Base-by-base conservation (phyloP, 164 flowering plant genomes). In the Houttuynia cordata region DNA sequence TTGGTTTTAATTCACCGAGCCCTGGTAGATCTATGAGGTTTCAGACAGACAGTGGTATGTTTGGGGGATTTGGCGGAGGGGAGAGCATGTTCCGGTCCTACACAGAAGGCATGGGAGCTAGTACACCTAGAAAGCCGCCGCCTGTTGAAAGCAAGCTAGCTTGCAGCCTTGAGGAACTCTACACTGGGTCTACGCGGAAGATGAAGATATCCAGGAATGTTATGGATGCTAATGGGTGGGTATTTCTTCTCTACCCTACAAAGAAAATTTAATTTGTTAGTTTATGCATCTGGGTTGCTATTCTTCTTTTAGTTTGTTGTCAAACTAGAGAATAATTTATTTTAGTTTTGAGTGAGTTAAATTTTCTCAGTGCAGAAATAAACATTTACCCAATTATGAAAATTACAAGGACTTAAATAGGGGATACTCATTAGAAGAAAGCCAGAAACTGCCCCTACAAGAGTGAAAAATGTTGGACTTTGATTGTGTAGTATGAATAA, bases 91-190 rank as follows among this genome's bases (percentile, higher is more conserved):
- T 61, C 61, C 40, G 69, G 37, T 34, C 72, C 5, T 70, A 67
- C 58, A 67, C 61, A 20, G 74, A 70, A 13, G 76, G 71, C 19
- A 49, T 24, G 15, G 71, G 60, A 23, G 23, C 59, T 5, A 15
- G 65, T 45, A 63, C 41, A 21, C 70, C 73, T 3, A 61, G 76
- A 30, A 83, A 81, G 65, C 75, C 79, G 10, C 61, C 82, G 19
- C 78, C 83, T 1, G 74, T 80, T 34, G 88, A 81, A 72, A 75
- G 61, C 53, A 79, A 59, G 68, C 64, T 83, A 57, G 76, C 80
- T 7, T 83, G 88, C 64, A 83, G 73, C 63, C 79, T 83, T 24
- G 88, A 79, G 64, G 88, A 83, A 57, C 71, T 83, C 10, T 83
- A 80, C 56, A 73, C 73, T 7, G 87, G 87, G 21, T 72, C 85